Evolutionary conservation across 2,329 filamentous ascomycete genomes (phyloP).

Genomic region (Pleoardoris graminearum): DNA sequence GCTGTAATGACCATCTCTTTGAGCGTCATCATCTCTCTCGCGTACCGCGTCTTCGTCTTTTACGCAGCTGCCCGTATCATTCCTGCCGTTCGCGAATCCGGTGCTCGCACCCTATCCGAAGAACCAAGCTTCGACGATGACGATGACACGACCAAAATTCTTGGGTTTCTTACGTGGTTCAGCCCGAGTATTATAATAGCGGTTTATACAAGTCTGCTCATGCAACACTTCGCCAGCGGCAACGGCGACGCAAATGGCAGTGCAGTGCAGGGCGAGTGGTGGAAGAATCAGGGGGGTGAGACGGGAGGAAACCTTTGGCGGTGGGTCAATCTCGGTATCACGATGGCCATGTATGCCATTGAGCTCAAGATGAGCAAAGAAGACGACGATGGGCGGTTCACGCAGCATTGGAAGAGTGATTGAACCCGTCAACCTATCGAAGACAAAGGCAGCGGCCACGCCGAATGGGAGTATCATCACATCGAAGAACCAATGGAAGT

Average conservation of each 20-base stretch:
- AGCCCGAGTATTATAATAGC: slow-evolving; percentile 92
- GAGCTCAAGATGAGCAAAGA: slow-evolving; percentile 86
- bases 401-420: slow-evolving; percentile 91
- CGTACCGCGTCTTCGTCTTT: slow-evolving; percentile 91
- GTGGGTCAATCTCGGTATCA: slow-evolving; percentile 89
- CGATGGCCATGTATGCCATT: slow-evolving; percentile 86
- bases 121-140: slow-evolving; percentile 84
- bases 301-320: slow-evolving; percentile 85
- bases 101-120: slow-evolving; percentile 78
- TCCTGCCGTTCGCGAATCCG: slow-evolving; percentile 85
- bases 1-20: slow-evolving; percentile 95
- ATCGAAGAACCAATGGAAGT: background rate
- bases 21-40: slow-evolving; percentile 91
- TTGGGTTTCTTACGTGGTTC: slow-evolving; percentile 89
- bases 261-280: slow-evolving; percentile 65
- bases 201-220: slow-evolving; percentile 91
- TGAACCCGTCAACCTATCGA: slow-evolving; percentile 44
- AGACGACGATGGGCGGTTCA: slow-evolving; percentile 72
- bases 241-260: slow-evolving; percentile 59
- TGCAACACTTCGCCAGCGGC: slow-evolving; percentile 83
- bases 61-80: slow-evolving; percentile 96
- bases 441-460: background rate
- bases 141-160: slow-evolving; percentile 76
- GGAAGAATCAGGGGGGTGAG: slow-evolving; percentile 83
- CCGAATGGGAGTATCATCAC: background rate